Base-by-base conservation (phyloP, 164 flowering plant genomes). In the Chimonanthus praecox region DNA sequence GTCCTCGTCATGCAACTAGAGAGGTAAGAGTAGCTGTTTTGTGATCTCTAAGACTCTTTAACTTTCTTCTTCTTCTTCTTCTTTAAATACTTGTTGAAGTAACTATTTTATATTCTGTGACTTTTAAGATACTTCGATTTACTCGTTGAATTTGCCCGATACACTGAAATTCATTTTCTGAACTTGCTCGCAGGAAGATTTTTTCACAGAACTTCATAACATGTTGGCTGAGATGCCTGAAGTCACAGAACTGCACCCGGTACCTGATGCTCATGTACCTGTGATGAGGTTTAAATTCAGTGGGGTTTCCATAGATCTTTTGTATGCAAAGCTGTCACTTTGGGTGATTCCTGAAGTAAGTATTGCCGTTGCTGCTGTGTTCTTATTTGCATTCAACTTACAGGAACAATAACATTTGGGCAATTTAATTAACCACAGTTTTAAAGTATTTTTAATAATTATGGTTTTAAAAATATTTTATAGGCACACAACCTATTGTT, bases 261-360 rank as follows among this genome's bases (percentile, higher is more conserved):
- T 95, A 43, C 94, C 97, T 68, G 99, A 93, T 85, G 98, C 98
- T 74, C 89, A 90, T 86, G 99, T 96, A 43, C 99, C 98, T 16
- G 97, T 96, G 67, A 82, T 96, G 97, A 85, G 49, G 77, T 96
- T 96, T 81, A 93, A 92, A 76, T 91, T 94, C 76, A 86, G 66
- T 78, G 97, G 97, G 58, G 88, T 96, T 68, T 96, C 99, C 16
- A 90, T 96, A 58, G 99, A 96, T 75, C 95, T 94, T 75, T 92
- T 96, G 18, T 96, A 94, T 80, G 98, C 98, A 62, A 85, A 80
- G 76, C 80, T 94, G 13, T 79, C 98, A 11, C 92, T 90, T 62
- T 85, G 91, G 90, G 92, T 88, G 64, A 85, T 96, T 83, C 97
- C 99, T 78, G 99, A 96, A 78, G 99, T 92, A 86, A 86, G 89